Base-by-base conservation (phyloP, 257 asterid species). In the Solanum etuberosum region DNA sequence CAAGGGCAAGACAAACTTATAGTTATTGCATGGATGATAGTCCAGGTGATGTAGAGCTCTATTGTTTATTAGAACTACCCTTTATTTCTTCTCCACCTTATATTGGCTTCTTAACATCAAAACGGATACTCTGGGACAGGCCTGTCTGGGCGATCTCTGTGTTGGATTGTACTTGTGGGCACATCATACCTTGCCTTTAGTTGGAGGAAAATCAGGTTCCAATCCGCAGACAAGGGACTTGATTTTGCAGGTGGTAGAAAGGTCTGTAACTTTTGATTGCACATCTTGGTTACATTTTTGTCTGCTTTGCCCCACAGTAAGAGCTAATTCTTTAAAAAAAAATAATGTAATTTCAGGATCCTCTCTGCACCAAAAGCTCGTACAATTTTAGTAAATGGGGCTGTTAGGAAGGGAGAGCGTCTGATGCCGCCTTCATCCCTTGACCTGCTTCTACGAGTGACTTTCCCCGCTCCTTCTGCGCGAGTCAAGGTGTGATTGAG, bases 361-460 rank as follows among this genome's bases (percentile, higher is more conserved):
- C 67, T 96, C 81, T 90, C 95, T 76, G 88, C 90, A 25, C 99
- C 99, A 78, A 96, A 95, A 88, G 99, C 99, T 87, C 94, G 90
- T 35, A 88, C 90, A 43, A 90, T 94, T 85, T 90, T 96, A 88
- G 90, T 92, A 40, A 94, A 89, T 54, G 90, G 92, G 72, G 97
- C 98, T 90, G 96, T 92, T 83, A 92, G 95, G 90, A 95, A 94
- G 73, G 98, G 98, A 73, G 96, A 94, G 88, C 96, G 98, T 63
- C 54, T 95, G 86, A 81, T 96, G 57, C 95, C 99, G 51, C 98
- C 99, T 43, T 92, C 91, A 15, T 93, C 94, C 27, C 94, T 96
- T 73, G 98, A 94, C 83, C 86, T 91, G 32, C 91, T 96, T 59
- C 87, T 96, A 67, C 95, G 57, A 59, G 87, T 88, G 40, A 95